Conservation (phyloP, 257 asterid genomes). For the Coffea eugenioides region DNA sequence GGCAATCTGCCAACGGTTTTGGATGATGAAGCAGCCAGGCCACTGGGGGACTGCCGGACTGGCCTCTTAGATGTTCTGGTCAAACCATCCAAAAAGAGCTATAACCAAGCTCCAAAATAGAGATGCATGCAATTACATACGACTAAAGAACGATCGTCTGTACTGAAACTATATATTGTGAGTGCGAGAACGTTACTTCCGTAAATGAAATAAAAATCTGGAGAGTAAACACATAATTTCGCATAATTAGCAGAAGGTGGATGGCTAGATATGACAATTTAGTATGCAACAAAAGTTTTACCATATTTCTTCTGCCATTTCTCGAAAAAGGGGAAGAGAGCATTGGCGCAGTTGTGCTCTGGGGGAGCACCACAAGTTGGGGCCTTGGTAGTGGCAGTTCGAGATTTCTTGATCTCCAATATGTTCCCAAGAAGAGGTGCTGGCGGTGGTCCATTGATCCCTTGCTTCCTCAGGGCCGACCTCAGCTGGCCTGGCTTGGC, state of each 20-base stretch:
- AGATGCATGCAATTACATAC: background rate
- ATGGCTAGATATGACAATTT: too few species aligned
- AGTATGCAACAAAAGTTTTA: background rate
- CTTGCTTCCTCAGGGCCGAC: conserved; percentile 38
- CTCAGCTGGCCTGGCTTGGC: conserved; percentile 37
- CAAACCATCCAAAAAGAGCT: background rate
- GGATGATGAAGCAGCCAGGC: background rate
- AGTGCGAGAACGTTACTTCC: too few species aligned
- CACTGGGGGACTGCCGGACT: background rate
- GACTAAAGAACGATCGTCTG: too few species aligned
- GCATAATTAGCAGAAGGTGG: background rate
- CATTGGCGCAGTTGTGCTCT: conserved; percentile 35
- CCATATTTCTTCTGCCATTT: conserved; percentile 59
- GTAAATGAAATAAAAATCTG: too few species aligned
- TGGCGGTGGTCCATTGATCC: conserved; percentile 58
- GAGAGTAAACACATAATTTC: too few species aligned
- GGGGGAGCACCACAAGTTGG: conserved; percentile 15
- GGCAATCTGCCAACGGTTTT: background rate
- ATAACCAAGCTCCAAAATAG: background rate
- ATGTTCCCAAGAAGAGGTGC: conserved; percentile 47
- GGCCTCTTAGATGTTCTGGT: background rate
- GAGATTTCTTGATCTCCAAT: conserved; percentile 48
- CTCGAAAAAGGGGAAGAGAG: conserved; percentile 46
- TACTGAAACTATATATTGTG: too few species aligned
- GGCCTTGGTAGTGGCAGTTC: conserved; percentile 18